A percentile compares a stretch with the other conserved stretches of the same genome.
Conservation (phyloP, 2,329 filamentous ascomycete genomes). For the Magnaporthiopsis incrustans region DNA sequence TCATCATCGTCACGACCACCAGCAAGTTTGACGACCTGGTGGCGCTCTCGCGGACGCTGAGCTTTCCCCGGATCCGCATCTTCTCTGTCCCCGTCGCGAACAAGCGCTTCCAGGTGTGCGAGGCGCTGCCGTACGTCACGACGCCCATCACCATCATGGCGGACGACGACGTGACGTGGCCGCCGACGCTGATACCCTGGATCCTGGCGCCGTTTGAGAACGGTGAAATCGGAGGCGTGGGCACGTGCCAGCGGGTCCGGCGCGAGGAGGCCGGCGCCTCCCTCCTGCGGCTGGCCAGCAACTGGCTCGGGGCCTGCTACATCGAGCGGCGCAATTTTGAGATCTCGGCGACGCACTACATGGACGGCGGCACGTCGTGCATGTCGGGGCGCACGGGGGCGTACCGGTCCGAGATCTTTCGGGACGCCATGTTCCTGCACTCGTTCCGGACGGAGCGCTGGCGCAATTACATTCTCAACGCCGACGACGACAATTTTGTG, state of each 20-base stretch:
- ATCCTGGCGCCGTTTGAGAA: constrained; percentile 90
- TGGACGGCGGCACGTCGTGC: constrained; percentile 93
- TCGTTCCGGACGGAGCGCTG: constrained; percentile 89
- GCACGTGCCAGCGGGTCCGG: constrained; percentile 80
- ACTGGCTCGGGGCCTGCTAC: constrained; percentile 86
- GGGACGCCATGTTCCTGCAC: constrained; percentile 76
- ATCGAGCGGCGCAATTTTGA: constrained; percentile 94
- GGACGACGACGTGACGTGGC: constrained; percentile 94
- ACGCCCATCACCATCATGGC: constrained; percentile 87
- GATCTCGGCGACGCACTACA: constrained; percentile 88
- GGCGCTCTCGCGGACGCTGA: constrained; percentile 54
- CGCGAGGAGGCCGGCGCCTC: constrained; percentile 55
- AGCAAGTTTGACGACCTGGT: constrained; percentile 65
- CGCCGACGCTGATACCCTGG: constrained; percentile 77
- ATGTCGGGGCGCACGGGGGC: constrained; percentile 91
- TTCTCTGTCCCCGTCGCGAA: constrained; percentile 79
- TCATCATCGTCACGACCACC: constrained; percentile 83
- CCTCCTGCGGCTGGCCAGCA: constrained; percentile 58
- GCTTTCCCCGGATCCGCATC: constrained; percentile 58
- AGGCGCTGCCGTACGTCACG: constrained; percentile 76
- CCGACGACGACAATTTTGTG: constrained; percentile 97
- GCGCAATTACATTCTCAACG: constrained; percentile 83
- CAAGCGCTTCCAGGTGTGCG: constrained; percentile 88
- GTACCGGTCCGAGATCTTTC: constrained; percentile 81
- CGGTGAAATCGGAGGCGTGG: constrained; percentile 74